These are phyloP conservation scores for Aspergillus campestris DNA, from an alignment of 495 filamentous ascomycete genomes.

Conservation along the genomic window DNA sequence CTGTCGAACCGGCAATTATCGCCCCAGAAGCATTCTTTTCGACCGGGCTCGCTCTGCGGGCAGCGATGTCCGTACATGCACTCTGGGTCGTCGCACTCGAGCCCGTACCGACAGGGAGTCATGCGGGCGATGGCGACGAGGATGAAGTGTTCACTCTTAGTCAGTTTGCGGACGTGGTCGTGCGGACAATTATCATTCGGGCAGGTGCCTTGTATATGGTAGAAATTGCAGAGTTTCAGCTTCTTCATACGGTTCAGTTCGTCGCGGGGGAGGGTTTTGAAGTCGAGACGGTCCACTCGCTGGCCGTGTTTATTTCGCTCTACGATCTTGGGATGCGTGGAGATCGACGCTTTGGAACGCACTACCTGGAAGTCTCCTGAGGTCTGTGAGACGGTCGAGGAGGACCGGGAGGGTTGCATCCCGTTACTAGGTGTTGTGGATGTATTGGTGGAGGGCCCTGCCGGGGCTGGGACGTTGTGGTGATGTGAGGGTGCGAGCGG, in stretches of 20 bases:
- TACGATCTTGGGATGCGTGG: slow-evolving; percentile 43
- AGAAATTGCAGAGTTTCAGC: slow-evolving; percentile 79
- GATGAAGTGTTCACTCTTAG: slow-evolving; percentile 54
- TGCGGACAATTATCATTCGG: slow-evolving; percentile 65
- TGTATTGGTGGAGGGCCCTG: slow-evolving; percentile 34
- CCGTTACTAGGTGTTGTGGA: slow-evolving; percentile 26
- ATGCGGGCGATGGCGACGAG: slow-evolving; percentile 65
- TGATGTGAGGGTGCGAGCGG: slow-evolving; percentile 37
- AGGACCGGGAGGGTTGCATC: slow-evolving; percentile 18
- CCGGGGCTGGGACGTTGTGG: slow-evolving; percentile 27
- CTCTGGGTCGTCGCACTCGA: slow-evolving; percentile 62
- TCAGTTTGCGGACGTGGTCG: slow-evolving; percentile 64
- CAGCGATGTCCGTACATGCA: slow-evolving; percentile 80
- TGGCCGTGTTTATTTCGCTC: slow-evolving; percentile 69
- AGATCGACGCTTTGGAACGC: slow-evolving; percentile 44
- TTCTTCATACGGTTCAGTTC: slow-evolving; percentile 54
- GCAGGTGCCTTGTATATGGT: slow-evolving; percentile 70
- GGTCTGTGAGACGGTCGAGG: slow-evolving; percentile 25
- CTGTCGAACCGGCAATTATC: slow-evolving; percentile 43
- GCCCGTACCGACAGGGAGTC: slow-evolving; percentile 68
- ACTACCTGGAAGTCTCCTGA: slow-evolving; percentile 31
- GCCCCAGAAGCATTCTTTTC: slow-evolving; percentile 44
- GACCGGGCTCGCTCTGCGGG: slow-evolving; percentile 39
- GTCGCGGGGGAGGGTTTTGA: slow-evolving; percentile 46
- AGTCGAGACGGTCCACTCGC: slow-evolving; percentile 53